Percentiles rank a stretch among this genome's conserved stretches.
Evolutionary conservation across 768 basidiomycete genomes (phyloP).

Genomic region (Boletus reticuloceps): DNA sequence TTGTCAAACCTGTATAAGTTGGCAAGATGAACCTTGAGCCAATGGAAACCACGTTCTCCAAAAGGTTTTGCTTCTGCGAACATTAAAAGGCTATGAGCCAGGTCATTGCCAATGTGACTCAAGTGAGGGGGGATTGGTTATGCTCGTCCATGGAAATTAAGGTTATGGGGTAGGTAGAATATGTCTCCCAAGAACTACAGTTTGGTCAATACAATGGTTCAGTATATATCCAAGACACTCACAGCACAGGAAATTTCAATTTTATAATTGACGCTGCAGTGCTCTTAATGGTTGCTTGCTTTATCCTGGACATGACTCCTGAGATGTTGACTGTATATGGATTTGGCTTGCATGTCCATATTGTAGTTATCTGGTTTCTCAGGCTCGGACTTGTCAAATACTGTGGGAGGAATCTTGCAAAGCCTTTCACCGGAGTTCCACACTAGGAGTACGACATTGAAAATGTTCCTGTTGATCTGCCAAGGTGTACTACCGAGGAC

Average conservation of each 20-base stretch:
- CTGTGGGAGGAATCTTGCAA: conserved; percentile 80
- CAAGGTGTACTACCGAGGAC: conserved; percentile 89
- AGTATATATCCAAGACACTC: conserved; percentile 29
- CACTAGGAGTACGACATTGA: conserved; percentile 69
- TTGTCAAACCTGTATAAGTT: conserved; percentile 95
- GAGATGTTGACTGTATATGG: conserved; percentile 54
- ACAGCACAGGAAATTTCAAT: conserved; percentile 93
- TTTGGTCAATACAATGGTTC: background rate
- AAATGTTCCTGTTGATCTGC: conserved; percentile 78
- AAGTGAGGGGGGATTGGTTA: conserved; percentile 97
- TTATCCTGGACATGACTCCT: conserved; percentile 55
- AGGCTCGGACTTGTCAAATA: conserved; percentile 65
- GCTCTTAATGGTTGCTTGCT: conserved; percentile 84
- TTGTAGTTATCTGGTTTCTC: conserved; percentile 41
- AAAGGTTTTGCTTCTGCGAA: conserved; percentile 81
- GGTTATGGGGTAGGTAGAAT: conserved; percentile 92
- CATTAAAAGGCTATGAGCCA: conserved; percentile 80
- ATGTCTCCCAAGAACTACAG: conserved; percentile 78
- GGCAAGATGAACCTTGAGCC: conserved; percentile 95
- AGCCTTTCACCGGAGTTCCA: conserved; percentile 87
- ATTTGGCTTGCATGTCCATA: conserved; percentile 52
- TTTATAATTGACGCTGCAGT: conserved; percentile 94
- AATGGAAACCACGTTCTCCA: conserved; percentile 80
- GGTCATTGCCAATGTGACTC: conserved; percentile 93
- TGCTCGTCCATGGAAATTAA: conserved; percentile 96